Percentiles rank a stretch among this genome's conserved stretches.
These are phyloP conservation scores for Fusarium sp. DNA, from an alignment of 2,329 filamentous ascomycete species.

Conservation along the genomic window DNA sequence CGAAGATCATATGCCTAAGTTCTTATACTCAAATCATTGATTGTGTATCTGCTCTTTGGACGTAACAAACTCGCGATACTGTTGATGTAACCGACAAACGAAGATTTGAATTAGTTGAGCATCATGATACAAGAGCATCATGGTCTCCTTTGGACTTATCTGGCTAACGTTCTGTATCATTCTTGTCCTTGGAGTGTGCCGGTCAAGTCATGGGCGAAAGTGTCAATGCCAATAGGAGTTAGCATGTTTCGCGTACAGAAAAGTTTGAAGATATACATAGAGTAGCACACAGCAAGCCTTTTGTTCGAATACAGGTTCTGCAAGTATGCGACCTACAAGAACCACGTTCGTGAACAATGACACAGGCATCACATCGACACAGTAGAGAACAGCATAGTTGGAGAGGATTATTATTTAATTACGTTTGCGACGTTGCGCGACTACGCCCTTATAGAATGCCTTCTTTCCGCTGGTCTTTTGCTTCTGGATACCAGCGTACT, in stretches of 20 bases:
- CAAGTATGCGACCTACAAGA: too few species aligned
- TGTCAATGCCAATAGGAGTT: too few species aligned
- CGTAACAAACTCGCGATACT: background rate
- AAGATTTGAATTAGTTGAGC: too few species aligned
- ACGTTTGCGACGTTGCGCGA: constrained; percentile 57
- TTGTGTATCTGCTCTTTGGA: background rate
- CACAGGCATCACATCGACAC: background rate
- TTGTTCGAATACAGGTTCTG: too few species aligned
- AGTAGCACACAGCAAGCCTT: too few species aligned
- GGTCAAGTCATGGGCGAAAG: too few species aligned
- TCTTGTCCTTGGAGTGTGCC: too few species aligned
- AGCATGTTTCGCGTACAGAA: too few species aligned
- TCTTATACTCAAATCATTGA: background rate
- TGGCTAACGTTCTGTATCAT: too few species aligned
- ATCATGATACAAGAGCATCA: too few species aligned
- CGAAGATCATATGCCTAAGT: background rate
- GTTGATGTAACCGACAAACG: background rate
- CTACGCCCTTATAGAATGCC: constrained; percentile 85
- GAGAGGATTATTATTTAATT: constrained; percentile 33
- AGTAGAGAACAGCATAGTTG: background rate
- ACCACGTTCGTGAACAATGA: background rate
- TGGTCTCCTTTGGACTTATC: too few species aligned
- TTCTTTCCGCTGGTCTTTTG: constrained; percentile 91
- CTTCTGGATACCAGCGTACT: constrained; percentile 87
- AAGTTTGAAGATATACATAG: too few species aligned